Evolutionary conservation across 2,329 filamentous ascomycete species (phyloP), one percentile per base, ranked within the genome.

Genomic region (Ophiostoma piceae): DNA sequence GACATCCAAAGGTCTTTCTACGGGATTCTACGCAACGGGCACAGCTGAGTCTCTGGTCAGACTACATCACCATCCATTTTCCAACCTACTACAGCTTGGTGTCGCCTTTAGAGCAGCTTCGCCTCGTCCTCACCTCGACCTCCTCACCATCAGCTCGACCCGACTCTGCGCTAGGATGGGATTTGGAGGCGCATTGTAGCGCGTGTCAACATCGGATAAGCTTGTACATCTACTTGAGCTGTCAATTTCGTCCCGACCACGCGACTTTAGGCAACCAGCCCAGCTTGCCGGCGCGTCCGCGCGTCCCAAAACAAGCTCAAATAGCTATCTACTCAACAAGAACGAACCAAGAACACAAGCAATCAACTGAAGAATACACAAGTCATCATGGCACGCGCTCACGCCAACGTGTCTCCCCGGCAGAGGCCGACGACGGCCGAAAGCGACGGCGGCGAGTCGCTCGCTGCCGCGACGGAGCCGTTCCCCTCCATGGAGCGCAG

Each of bases 401-500:
- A 66, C 16, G 22, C 11, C 5, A 47, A 29, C 12, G 65, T 47
- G 22, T 66, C 39, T 41, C 65, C 39, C 47, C 29, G 12, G 16
- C n/a, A 67, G 14, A 35, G 62, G 62, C 62, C 62, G n/a, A 12
- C 62, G n/a, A 62, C 54, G 43, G 62, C 29, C 7, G 32, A 16
- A 5, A 54, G 64, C 64, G 47, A 67, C 11, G 47, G 3, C 5
- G 64, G 64, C 12, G n/a, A 12, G 16, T 19, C 41, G 8, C 64
- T 32, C 14, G 47, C 57, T 8, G 19, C n/a, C 29, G 29, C 70
- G 12, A 43, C 64, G 12, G 60, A 69, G 32, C 37, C 64, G 1
- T 72, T 72, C 22, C 66, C 71, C 37, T 71, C 77, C 22, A 72
- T 77, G 41, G 65, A 66, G 65, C 65, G 65, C 65, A 79, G 77